Evolutionary conservation across 1,284 basidiomycete genomes (phyloP), one percentile per base, ranked within the genome.

Genomic region (Cutaneotrichosporon daszewskae): DNA sequence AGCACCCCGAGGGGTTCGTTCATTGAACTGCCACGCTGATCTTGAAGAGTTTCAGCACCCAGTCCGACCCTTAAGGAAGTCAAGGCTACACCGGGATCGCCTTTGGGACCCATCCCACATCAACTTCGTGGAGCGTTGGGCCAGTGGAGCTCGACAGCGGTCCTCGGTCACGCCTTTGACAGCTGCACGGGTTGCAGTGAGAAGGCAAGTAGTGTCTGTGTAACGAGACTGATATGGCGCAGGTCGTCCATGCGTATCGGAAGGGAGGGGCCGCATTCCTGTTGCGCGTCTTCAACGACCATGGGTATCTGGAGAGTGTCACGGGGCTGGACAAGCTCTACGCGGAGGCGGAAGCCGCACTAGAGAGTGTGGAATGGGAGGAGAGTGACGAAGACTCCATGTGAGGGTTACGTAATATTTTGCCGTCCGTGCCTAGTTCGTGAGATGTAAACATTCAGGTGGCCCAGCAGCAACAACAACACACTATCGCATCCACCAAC

Each of bases 101-200:
- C 70, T 0, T 77, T 97, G 1, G 92, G 92, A 0, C 73, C 84
- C 3, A 85, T 96, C 0, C 94, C 94, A 1, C 95, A 98, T 66
- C 94, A 97, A 64, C 74, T 98, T 5, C 81, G 95, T 1, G 95
- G 92, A 0, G 89, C 83, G 73, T 75, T 98, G 9, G 80, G 82
- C 5, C 83, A 87, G 49, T 98, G 95, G 76, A 77, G 82, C 37
- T 90, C 82, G 31, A 73, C 94, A 55, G 79, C 82, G 24, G 82
- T 98, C 42, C 81, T 84, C 0, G 94, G 91, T 0, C 80, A 84
- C 3, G 87, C 91, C 0, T 98, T 87, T 64, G 79, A 85, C 44
- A 75, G 78, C 35, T 98, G 95, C 64, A 96, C 92, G 1, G 94
- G 86, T 0, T 98, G 94, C 66, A 86, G 84, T 46, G 79, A 84